Evolutionary conservation across 805 yeast species (phyloP).

Genomic region (Blastobotrys robertii): DNA sequence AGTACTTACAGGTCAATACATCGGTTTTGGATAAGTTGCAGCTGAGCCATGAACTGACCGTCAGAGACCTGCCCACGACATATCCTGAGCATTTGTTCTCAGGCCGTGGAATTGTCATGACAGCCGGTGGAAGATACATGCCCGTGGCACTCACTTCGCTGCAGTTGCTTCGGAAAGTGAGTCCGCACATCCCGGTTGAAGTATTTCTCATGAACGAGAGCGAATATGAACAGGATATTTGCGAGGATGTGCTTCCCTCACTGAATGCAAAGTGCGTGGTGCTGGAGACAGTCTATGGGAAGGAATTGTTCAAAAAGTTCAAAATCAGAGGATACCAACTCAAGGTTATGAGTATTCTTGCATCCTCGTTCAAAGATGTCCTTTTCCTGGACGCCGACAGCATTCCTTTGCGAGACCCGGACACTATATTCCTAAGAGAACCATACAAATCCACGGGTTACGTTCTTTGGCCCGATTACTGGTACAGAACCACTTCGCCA

Average conservation of each 20-base stretch:
- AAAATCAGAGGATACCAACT: conserved; percentile 57
- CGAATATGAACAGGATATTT: conserved; percentile 64
- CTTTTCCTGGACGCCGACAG: conserved; percentile 70
- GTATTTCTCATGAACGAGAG: conserved; percentile 62
- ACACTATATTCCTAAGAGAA: conserved; percentile 44
- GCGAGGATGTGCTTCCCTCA: conserved; percentile 52
- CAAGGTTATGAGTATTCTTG: conserved; percentile 59
- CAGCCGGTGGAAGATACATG: conserved; percentile 74
- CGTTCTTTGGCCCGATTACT: conserved; percentile 77
- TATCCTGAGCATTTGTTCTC: conserved; percentile 15
- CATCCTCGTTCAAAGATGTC: conserved; percentile 64
- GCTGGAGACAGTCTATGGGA: conserved; percentile 54
- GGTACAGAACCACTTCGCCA: conserved; percentile 80
- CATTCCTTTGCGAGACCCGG: conserved; percentile 58
- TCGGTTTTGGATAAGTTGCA: conserved; percentile 37
- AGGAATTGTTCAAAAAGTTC: conserved; percentile 37
- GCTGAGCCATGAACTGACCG: conserved; percentile 38
- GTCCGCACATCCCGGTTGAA: conserved; percentile 69
- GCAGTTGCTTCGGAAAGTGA: conserved; percentile 52
- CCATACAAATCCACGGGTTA: conserved; percentile 45
- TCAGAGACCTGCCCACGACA: conserved; percentile 35
- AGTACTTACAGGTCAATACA: conserved; percentile 38
- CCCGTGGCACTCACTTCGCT: conserved; percentile 62
- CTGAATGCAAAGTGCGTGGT: conserved; percentile 60
- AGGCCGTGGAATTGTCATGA: conserved; percentile 52